Evolutionary conservation across 495 filamentous ascomycete genomes (phyloP).

Genomic region (Tuber brumale): DNA sequence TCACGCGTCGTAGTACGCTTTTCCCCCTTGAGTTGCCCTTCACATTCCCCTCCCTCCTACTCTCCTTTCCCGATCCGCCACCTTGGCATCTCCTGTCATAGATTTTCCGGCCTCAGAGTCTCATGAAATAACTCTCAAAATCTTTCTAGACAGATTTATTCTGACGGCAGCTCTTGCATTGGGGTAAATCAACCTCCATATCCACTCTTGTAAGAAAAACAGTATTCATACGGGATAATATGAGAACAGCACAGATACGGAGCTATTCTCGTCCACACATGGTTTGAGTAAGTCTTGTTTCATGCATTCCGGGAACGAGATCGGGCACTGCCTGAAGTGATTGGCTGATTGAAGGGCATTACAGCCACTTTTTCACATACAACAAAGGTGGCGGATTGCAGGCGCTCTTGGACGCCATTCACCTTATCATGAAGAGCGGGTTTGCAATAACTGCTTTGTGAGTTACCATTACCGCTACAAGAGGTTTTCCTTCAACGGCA

Average conservation of each 20-base stretch:
- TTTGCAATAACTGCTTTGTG: conserved; percentile 59
- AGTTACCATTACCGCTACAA: too few species aligned
- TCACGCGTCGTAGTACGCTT: conserved; percentile 62
- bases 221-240: conserved; percentile 1
- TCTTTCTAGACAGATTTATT: conserved; percentile 60
- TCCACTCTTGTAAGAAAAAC: neutral
- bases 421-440: conserved; percentile 72
- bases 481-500: too few species aligned
- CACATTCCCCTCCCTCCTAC: too few species aligned
- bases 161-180: conserved; percentile 69
- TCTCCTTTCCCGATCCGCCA: too few species aligned
- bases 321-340: neutral
- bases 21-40: neutral
- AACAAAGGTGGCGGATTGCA: conserved; percentile 54
- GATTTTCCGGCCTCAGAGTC: neutral
- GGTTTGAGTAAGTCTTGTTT: conserved; percentile 53
- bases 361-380: conserved; percentile 63
- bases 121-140: conserved; percentile 5
- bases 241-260: conserved; percentile 27
- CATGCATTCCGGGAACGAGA: neutral
- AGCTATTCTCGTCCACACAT: conserved; percentile 72
- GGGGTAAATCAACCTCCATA: conserved; percentile 52
- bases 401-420: conserved; percentile 77
- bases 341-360: conserved; percentile 8
- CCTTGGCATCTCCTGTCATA: too few species aligned